phyloP scores from a whole-genome alignment of 1,284 basidiomycete genomes.

The Apiotrichum akiyoshidainum region DNA sequence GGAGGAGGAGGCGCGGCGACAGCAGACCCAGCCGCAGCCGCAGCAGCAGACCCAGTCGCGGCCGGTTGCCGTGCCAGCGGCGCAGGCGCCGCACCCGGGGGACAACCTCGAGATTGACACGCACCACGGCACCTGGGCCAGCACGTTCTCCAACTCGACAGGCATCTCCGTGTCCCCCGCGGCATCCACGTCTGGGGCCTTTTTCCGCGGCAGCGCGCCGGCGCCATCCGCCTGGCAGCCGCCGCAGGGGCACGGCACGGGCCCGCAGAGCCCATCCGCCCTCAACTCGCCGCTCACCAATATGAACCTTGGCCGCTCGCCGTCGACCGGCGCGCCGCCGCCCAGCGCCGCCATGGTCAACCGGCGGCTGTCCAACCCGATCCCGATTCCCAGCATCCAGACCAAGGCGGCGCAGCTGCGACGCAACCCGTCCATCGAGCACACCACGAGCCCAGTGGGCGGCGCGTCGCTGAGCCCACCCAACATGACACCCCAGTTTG shows the following conservation, averaged over 20 bases:
- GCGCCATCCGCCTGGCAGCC: conserved; percentile 5
- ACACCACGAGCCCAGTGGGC: background rate
- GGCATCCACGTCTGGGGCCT: conserved; percentile 9
- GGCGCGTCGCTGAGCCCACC: conserved; percentile 14
- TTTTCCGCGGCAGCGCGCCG: background rate
- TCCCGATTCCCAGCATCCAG: conserved; percentile 2
- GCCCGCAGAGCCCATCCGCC: background rate
- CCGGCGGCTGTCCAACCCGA: conserved; percentile 16
- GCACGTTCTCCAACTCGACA: conserved; percentile 17
- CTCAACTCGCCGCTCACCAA: background rate
- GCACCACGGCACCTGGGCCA: conserved; percentile 29
- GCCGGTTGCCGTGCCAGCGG: background rate
- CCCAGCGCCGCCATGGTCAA: conserved; percentile 13
- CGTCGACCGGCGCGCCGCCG: conserved; percentile 2
- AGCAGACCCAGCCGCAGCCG: conserved; percentile 2
- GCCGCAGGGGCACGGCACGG: background rate
- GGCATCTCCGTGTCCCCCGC: conserved; percentile 14
- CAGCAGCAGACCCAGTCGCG: conserved; percentile 5
- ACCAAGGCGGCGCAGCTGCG: background rate
- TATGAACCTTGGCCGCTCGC: conserved; percentile 3
- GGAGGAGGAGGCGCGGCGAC: conserved; percentile 28
- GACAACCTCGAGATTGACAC: conserved; percentile 21
- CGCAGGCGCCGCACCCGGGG: background rate
- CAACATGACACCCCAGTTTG: conserved; percentile 6
- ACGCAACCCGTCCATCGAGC: background rate